Conservation (phyloP, 1,139 yeast genomes). For the Yamadazyma dendronema region DNA sequence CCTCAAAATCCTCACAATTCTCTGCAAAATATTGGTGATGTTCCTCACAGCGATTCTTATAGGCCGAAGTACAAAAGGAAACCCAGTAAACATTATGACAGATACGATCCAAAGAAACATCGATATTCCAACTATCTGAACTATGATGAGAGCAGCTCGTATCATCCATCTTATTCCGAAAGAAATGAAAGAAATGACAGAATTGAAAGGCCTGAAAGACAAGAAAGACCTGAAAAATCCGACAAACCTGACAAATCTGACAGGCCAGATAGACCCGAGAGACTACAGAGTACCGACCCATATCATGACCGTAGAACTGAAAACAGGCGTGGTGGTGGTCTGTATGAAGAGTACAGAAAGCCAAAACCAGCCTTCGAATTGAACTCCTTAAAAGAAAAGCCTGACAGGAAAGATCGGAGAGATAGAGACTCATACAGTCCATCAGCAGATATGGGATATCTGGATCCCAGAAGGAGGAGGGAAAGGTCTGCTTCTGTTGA, state of each 20-base stretch:
- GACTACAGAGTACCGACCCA: too few species aligned
- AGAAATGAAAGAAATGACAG: constrained; percentile 4
- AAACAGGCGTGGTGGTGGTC: constrained; percentile 3
- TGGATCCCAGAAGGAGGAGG: not conserved
- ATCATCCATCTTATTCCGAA: constrained; percentile 4
- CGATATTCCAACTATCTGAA: not conserved
- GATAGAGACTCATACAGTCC: constrained; percentile 5
- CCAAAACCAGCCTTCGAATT: constrained; percentile 18
- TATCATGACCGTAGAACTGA: constrained; percentile 9
- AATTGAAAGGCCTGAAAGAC: too few species aligned
- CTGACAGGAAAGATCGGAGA: not conserved
- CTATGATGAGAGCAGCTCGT: constrained; percentile 3
- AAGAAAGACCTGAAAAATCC: too few species aligned
- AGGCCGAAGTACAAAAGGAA: constrained; percentile 11
- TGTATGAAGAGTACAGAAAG: constrained; percentile 9
- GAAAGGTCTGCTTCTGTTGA: not conserved
- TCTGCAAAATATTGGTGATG: too few species aligned
- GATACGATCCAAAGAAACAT: constrained; percentile 14
- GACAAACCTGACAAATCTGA: too few species aligned
- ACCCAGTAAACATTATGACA: constrained; percentile 9
- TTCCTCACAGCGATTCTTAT: constrained; percentile 3
- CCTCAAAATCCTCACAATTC: too few species aligned
- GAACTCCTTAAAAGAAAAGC: constrained; percentile 8
- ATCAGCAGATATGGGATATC: not conserved
- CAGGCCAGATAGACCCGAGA: too few species aligned